Conservation (phyloP, 106 monocot genomes). For the Narthecium ossifragum region DNA sequence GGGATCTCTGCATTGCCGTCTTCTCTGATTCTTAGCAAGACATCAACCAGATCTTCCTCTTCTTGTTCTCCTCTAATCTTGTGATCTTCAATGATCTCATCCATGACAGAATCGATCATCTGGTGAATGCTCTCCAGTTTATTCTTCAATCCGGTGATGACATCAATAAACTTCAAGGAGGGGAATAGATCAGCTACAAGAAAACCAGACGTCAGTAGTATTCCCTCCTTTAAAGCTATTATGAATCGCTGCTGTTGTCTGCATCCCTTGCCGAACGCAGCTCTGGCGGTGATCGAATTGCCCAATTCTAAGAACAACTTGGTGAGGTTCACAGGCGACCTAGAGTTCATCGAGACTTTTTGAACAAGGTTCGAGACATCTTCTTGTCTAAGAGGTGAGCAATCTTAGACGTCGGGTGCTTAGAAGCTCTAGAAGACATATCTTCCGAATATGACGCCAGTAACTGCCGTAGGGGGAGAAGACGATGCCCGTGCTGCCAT, state of each 20-base stretch:
- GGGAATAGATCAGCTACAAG: slow-evolving; percentile 36
- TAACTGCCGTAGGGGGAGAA: slow-evolving; percentile 33
- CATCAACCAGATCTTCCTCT: slow-evolving; percentile 22
- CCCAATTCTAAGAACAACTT: slow-evolving; percentile 1
- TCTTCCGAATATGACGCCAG: slow-evolving; percentile 32
- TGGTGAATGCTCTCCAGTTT: slow-evolving; percentile 4
- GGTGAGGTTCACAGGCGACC: slow-evolving; percentile 13
- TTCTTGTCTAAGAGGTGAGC: slow-evolving; percentile 20
- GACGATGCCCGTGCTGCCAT: slow-evolving; percentile 12
- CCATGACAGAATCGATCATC: slow-evolving; percentile 11
- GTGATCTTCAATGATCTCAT: slow-evolving; percentile 20
- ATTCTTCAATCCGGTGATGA: slow-evolving; percentile 7
- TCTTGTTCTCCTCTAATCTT: slow-evolving; percentile 5
- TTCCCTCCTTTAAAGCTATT: not conserved
- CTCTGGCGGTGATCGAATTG: slow-evolving; percentile 13
- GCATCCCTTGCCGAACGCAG: slow-evolving; percentile 15
- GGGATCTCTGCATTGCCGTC: slow-evolving; percentile 1
- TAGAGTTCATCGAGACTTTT: not conserved
- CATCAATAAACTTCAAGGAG: slow-evolving; percentile 3
- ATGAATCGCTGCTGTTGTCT: slow-evolving; percentile 1
- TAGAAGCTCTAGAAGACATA: slow-evolving; percentile 31
- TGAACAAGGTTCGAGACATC: slow-evolving; percentile 8
- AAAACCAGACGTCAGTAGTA: slow-evolving; percentile 6
- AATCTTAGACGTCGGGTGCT: slow-evolving; percentile 16
- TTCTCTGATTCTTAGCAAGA: slow-evolving; percentile 23